Conservation (phyloP, 352 stramenopile species). For the Globisporangium canariense region DNA sequence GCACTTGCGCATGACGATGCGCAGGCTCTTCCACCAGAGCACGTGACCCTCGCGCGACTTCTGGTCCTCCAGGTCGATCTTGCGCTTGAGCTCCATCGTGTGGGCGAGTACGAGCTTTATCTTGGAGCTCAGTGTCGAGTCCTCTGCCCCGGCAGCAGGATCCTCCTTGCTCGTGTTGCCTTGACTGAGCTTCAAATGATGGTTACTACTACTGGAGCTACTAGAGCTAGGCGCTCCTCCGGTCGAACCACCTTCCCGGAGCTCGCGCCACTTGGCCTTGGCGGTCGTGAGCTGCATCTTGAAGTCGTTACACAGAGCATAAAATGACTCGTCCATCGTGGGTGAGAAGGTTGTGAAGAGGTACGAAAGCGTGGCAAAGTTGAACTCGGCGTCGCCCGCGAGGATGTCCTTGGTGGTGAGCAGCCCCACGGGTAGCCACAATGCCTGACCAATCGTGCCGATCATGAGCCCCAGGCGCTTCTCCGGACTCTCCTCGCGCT, state of each 20-base stretch:
- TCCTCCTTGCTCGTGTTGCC: not conserved
- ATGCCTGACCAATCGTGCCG: conserved; percentile 58
- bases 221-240: conserved; percentile 4
- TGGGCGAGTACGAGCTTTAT: conserved; percentile 74
- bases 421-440: conserved; percentile 65
- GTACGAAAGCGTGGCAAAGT: conserved; percentile 70
- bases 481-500: conserved; percentile 38
- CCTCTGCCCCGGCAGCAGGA: conserved; percentile 9
- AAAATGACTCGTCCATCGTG: conserved; percentile 45
- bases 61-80: conserved; percentile 51
- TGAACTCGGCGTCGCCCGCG: conserved; percentile 69
- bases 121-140: conserved; percentile 38
- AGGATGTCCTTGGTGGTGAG: conserved; percentile 66
- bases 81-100: conserved; percentile 68
- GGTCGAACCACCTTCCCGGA: conserved; percentile 32
- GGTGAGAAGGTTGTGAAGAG: conserved; percentile 66
- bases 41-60: conserved; percentile 61
- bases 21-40: conserved; percentile 64
- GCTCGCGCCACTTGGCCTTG: conserved; percentile 62
- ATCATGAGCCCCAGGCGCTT: conserved; percentile 73
- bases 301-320: conserved; percentile 45
- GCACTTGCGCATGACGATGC: conserved; percentile 76
- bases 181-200: not conserved
- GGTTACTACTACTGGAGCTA: conserved; percentile 1
- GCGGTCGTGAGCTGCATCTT: conserved; percentile 47